Evolutionary conservation across 2,329 filamentous ascomycete species (phyloP), one percentile per base, ranked within the genome.

Genomic region (Botrytis squamosa): DNA sequence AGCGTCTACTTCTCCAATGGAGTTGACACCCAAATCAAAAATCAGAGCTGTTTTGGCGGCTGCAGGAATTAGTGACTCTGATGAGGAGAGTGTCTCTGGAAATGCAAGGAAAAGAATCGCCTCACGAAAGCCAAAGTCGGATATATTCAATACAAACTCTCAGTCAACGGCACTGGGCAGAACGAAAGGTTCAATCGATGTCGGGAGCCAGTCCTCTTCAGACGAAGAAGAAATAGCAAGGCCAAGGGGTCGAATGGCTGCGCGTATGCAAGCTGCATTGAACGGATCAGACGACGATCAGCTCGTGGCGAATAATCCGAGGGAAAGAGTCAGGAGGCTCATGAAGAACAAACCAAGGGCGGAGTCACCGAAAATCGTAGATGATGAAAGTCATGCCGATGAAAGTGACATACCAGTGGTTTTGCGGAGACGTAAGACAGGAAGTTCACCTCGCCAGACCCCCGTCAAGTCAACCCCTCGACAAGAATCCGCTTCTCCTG

Each of bases 241-340:
- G 63, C 91, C 91, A 0, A 86, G 87, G 72, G 91, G 91, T 38
- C 87, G 88, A 70, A 84, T 93, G 77, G 91, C 91, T 20, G 86
- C 91, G 25, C 86, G 89, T 70, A 89, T 94, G 86, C 86, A 88
- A 75, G 86, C 81, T 60, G 77, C 75, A 33, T 60, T 74, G 9
- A 75, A 46, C 36, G 75, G 71, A 16, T 76, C 74, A 14, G 78
- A 77, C 20, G 76, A 77, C 29, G 68, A 59, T 20, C 63, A 72
- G 33, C 63, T 66, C 20, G 66, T 67, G 70, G 77, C 59, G 55
- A 80, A 77, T 14, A 77, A 77, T 38, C 82, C 83, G 6, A 81
- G 83, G 69, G 83, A 85, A 74, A 83, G 85, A 74, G 82, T 84
- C 52, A 85, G 80, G 77, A 84, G 83, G 77, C 82, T 85, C 79